A percentile compares a stretch with the other conserved stretches of the same genome.
Evolutionary conservation across 2,329 filamentous ascomycete species (phyloP).

Genomic region (Pseudogymnoascus sp.): DNA sequence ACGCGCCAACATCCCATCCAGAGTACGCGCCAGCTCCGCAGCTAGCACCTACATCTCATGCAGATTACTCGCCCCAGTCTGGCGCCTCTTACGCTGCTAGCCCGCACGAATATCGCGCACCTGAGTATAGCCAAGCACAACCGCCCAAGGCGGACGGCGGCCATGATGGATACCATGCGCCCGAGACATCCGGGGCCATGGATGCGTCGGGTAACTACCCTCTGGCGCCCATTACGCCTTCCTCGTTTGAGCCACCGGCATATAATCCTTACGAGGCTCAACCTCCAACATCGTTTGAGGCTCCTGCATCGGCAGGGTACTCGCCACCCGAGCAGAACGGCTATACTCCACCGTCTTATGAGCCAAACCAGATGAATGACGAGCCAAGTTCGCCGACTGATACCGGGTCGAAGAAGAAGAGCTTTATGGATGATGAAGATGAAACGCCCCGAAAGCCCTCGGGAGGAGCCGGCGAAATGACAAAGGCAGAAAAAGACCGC

Average conservation of each 20-base stretch:
- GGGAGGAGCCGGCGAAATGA: constrained; percentile 47
- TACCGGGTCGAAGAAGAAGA: constrained; percentile 62
- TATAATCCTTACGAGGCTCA: constrained; percentile 21
- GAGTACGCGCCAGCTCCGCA: not conserved
- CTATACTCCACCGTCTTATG: constrained; percentile 55
- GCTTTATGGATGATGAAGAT: constrained; percentile 74
- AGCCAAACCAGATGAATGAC: constrained; percentile 43
- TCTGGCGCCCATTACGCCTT: constrained; percentile 1
- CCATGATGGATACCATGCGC: not conserved
- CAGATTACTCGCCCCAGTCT: not conserved
- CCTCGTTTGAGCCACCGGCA: constrained; percentile 27
- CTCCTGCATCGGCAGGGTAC: constrained; percentile 20
- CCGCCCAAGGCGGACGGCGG: not conserved
- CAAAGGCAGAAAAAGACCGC: constrained; percentile 59
- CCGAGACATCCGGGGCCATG: not conserved
- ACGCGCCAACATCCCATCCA: not conserved
- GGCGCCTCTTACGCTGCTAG: not conserved
- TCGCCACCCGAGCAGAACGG: constrained; percentile 29
- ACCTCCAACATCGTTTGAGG: constrained; percentile 32
- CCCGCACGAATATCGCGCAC: not conserved
- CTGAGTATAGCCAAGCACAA: not conserved
- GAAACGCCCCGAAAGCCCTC: constrained; percentile 39
- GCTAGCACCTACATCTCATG: not conserved
- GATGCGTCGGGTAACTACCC: not conserved
- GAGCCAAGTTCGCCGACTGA: constrained; percentile 32